Evolutionary conservation across 805 yeast species (phyloP).

Genomic region (Candida parachauliodes): DNA sequence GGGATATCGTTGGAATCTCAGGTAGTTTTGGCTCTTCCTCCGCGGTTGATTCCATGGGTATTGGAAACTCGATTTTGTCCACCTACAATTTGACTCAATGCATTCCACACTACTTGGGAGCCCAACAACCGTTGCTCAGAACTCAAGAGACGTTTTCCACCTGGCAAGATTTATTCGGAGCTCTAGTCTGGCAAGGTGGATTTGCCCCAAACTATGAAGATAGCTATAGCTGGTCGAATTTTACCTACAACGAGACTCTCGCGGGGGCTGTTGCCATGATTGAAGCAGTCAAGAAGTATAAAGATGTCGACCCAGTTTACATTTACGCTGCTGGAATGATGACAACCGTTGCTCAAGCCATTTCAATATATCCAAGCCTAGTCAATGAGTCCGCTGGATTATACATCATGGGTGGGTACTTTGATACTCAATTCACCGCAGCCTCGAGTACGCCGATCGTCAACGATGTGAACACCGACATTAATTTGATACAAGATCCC

Average conservation of each 20-base stretch:
- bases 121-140: constrained; percentile 34
- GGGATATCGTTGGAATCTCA: constrained; percentile 38
- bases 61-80: constrained; percentile 23
- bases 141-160: constrained; percentile 36
- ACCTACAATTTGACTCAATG: constrained; percentile 33
- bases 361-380: constrained; percentile 35
- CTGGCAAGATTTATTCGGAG: constrained; percentile 37
- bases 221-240: constrained; percentile 26
- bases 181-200: constrained; percentile 42
- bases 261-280: constrained; percentile 40
- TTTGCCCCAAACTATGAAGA: constrained; percentile 29
- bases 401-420: constrained; percentile 44
- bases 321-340: constrained; percentile 40
- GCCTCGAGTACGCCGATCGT: constrained; percentile 19
- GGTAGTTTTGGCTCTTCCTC: constrained; percentile 38
- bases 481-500: constrained; percentile 43
- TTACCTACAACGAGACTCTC: constrained; percentile 22
- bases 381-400: constrained; percentile 37
- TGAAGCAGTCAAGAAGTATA: constrained; percentile 36
- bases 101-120: constrained; percentile 36
- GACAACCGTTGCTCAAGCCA: constrained; percentile 46
- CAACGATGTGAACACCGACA: constrained; percentile 40
- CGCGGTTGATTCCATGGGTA: constrained; percentile 36
- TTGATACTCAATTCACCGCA: constrained; percentile 38
- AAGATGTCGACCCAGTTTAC: constrained; percentile 28